Conservation (phyloP, 192 early-diverging fungal species). For the Radiomyces spectabilis region DNA sequence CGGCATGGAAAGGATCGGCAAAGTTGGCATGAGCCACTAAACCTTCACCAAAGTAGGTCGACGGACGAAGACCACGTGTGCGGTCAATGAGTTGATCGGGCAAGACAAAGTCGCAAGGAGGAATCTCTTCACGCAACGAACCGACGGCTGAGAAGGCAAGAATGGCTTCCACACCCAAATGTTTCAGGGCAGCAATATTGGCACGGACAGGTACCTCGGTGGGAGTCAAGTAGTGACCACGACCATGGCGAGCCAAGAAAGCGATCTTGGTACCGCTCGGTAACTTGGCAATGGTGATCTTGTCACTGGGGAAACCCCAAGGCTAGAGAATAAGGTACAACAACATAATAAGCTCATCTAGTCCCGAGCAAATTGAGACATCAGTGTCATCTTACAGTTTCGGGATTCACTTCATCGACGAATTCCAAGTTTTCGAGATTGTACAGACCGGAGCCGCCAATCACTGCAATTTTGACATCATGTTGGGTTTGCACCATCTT, state of each 20-base stretch:
- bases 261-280: constrained; percentile 76
- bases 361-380: background rate
- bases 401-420: constrained; percentile 75
- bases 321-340: constrained; percentile 35
- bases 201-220: constrained; percentile 88
- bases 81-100: constrained; percentile 95
- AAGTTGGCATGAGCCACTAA: constrained; percentile 88
- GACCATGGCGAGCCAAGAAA: constrained; percentile 95
- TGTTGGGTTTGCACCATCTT: constrained; percentile 5
- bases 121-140: constrained; percentile 88
- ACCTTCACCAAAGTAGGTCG: constrained; percentile 91
- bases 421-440: constrained; percentile 65
- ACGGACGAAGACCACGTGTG: constrained; percentile 92
- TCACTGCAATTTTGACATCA: constrained; percentile 81
- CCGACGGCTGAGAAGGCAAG: constrained; percentile 97
- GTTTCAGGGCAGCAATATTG: constrained; percentile 98
- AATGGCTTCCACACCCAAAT: constrained; percentile 85
- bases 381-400: constrained; percentile 54
- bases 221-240: constrained; percentile 79
- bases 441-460: constrained; percentile 94
- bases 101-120: constrained; percentile 90
- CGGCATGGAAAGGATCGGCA: constrained; percentile 86
- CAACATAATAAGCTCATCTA: background rate
- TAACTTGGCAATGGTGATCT: constrained; percentile 75
- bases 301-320: constrained; percentile 84